These are phyloP conservation scores for Quercus lobata DNA, from an alignment of 331 rosid species.

Conservation along the genomic window DNA sequence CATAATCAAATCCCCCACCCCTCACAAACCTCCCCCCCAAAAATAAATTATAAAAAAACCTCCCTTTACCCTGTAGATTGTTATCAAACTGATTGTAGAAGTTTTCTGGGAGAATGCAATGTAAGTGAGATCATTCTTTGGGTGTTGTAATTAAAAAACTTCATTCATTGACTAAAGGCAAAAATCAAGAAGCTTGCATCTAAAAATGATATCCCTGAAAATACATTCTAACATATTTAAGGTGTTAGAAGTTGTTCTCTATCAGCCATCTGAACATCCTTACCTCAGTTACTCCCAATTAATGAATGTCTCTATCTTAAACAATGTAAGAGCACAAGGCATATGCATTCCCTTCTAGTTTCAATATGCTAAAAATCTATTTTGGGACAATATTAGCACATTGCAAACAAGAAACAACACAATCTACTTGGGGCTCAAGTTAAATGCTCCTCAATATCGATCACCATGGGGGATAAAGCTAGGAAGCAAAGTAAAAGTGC, in stretches of 20 bases:
- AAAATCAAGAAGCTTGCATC: not conserved
- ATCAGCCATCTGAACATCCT: constrained; percentile 12
- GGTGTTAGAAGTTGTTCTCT: not conserved
- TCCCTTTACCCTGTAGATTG: not conserved
- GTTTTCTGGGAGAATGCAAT: not conserved
- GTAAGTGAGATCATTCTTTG: not conserved
- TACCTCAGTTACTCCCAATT: not conserved
- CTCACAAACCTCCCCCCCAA: no score
- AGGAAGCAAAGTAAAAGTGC: not conserved
- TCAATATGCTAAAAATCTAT: not conserved
- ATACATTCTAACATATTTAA: not conserved
- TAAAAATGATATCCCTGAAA: not conserved
- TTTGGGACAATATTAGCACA: not conserved
- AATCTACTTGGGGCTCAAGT: not conserved
- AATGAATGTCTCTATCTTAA: not conserved
- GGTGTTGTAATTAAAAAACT: not conserved
- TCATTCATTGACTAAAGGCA: not conserved
- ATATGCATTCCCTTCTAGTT: not conserved
- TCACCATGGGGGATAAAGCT: not conserved
- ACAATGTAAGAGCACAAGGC: not conserved
- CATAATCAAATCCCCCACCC: not conserved
- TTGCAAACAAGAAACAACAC: not conserved
- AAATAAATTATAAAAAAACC: no score
- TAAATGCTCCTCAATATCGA: not conserved
- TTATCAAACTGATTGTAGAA: not conserved